phyloP scores from a whole-genome alignment of 140 eudicot species.

The Stevia rebaudiana region DNA sequence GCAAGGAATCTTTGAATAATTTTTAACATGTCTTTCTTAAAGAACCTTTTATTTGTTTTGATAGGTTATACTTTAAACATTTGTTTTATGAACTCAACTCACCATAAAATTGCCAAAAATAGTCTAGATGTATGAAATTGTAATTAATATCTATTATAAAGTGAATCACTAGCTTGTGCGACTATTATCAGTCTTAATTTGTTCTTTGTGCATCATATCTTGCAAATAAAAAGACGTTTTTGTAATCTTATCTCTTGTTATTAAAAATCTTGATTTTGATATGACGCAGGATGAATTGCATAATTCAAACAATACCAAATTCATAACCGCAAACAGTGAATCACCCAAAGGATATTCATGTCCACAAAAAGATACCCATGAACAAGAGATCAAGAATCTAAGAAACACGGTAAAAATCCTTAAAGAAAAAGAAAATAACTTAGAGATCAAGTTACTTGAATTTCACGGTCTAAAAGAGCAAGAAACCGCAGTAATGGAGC shows the following conservation, averaged over 20 bases:
- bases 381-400: slow-evolving; percentile 53
- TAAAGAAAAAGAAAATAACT: slow-evolving; percentile 51
- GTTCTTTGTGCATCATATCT: too few relatives aligned
- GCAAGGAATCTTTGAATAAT: slow-evolving; percentile 7
- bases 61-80: background rate
- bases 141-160: too few relatives aligned
- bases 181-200: too few relatives aligned
- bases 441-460: slow-evolving; percentile 42
- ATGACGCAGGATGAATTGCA: slow-evolving; percentile 21
- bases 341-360: slow-evolving; percentile 5
- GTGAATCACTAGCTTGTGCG: too few relatives aligned
- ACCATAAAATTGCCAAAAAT: too few relatives aligned
- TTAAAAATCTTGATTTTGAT: slow-evolving; percentile 7
- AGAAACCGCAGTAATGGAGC: slow-evolving; percentile 69
- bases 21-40: background rate
- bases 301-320: slow-evolving; percentile 14
- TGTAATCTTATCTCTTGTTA: background rate
- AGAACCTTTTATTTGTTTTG: background rate
- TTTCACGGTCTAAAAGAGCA: slow-evolving; percentile 52
- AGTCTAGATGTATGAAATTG: too few relatives aligned
- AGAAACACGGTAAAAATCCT: slow-evolving; percentile 43
- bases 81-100: too few relatives aligned
- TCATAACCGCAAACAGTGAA: background rate
- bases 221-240: too few relatives aligned
- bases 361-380: slow-evolving; percentile 34